phyloP scores from a whole-genome alignment of 2,329 filamentous ascomycete species.

The Verticillium zaregamsianum region DNA sequence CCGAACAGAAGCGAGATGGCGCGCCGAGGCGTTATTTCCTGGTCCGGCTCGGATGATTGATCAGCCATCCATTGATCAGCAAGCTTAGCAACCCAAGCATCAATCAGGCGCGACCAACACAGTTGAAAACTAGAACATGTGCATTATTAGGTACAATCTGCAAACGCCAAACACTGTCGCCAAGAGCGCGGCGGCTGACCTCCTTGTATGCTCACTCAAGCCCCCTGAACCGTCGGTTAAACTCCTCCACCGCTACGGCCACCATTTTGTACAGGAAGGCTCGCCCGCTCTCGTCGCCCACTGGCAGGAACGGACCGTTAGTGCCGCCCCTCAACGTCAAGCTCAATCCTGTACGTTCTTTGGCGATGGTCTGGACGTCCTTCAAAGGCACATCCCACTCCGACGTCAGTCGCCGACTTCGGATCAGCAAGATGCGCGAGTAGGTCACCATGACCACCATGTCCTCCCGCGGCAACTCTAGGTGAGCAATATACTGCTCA shows the following conservation, averaged over 20 bases:
- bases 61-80: not conserved
- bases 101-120: not conserved
- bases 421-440: slow-evolving; percentile 81
- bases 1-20: not conserved
- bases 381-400: slow-evolving; percentile 97
- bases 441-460: slow-evolving; percentile 89
- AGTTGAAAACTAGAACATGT: not conserved
- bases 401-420: slow-evolving; percentile 76
- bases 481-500: slow-evolving; percentile 93
- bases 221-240: slow-evolving; percentile 56
- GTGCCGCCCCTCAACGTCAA: slow-evolving; percentile 83
- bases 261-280: slow-evolving; percentile 63
- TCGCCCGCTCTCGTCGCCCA: slow-evolving; percentile 76
- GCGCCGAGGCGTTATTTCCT: not conserved
- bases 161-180: not conserved
- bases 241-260: slow-evolving; percentile 62
- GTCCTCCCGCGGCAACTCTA: slow-evolving; percentile 85
- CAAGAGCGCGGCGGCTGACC: not conserved
- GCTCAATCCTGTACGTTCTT: slow-evolving; percentile 91
- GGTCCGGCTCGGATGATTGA: not conserved
- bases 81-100: not conserved
- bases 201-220: slow-evolving; percentile 23
- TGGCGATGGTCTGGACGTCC: slow-evolving; percentile 94
- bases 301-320: slow-evolving; percentile 91
- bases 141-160: not conserved